phyloP scores from a whole-genome alignment of 2,329 filamentous ascomycete genomes.

The Hortaea werneckii region DNA sequence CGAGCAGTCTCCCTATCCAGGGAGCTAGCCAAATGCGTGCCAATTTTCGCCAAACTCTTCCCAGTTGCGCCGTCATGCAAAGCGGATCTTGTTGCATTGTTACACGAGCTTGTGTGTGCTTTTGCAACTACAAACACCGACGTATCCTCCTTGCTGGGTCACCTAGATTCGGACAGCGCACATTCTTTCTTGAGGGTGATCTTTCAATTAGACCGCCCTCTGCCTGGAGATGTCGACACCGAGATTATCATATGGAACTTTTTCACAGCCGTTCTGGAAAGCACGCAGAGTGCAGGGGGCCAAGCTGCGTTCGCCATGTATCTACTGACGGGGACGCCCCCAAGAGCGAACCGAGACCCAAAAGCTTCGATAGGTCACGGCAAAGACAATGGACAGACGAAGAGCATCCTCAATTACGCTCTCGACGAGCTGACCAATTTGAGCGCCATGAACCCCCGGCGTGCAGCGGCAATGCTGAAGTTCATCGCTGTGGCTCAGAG shows the following conservation, averaged over 20 bases:
- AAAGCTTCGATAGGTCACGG: conserved; percentile 30
- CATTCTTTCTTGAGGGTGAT: conserved; percentile 75
- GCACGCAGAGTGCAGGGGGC: conserved; percentile 45
- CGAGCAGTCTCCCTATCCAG: conserved; percentile 8
- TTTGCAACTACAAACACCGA: conserved; percentile 43
- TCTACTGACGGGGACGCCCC: conserved; percentile 77
- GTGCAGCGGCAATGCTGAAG: conserved; percentile 67
- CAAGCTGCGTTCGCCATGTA: conserved; percentile 97
- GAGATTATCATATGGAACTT: conserved; percentile 71
- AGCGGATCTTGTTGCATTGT: conserved; percentile 10
- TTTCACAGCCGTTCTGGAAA: conserved; percentile 69
- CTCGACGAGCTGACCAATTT: conserved; percentile 59
- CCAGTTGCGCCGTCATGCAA: conserved; percentile 15
- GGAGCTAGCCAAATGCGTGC: conserved; percentile 13
- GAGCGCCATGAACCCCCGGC: conserved; percentile 50
- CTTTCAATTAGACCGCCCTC: conserved; percentile 65
- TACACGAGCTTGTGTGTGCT: conserved; percentile 14
- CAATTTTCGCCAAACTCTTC: conserved; percentile 14
- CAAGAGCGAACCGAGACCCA: conserved; percentile 39
- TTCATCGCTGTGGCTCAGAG: conserved; percentile 86
- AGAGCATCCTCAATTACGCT: conserved; percentile 65
- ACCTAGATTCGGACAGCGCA: conserved; percentile 71
- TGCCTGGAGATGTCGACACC: conserved; percentile 51
- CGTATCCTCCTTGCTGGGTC: conserved; percentile 86
- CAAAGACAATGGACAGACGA: conserved; percentile 44